Percentiles rank a stretch among this genome's conserved stretches.
These are phyloP conservation scores for Botrytis elliptica DNA, from an alignment of 2,329 filamentous ascomycete genomes.

Conservation along the genomic window DNA sequence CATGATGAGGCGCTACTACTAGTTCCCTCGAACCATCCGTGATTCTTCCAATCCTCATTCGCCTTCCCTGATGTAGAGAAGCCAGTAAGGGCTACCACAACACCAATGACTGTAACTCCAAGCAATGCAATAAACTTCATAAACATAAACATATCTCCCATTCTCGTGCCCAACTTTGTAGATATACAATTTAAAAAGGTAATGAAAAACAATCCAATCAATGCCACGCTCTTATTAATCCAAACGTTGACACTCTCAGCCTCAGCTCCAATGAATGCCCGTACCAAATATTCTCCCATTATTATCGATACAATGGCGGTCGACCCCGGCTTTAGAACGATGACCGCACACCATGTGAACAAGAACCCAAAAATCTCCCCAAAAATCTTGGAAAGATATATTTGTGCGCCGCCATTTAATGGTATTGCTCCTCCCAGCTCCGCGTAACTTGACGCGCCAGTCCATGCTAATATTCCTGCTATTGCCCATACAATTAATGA, in stretches of 20 bases:
- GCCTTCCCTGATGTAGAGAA: slow-evolving; percentile 73
- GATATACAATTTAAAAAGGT: slow-evolving; percentile 89
- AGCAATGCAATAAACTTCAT: slow-evolving; percentile 90
- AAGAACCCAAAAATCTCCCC: slow-evolving; percentile 90
- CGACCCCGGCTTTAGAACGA: slow-evolving; percentile 90
- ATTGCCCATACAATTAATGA: slow-evolving; percentile 89
- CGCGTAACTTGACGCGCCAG: slow-evolving; percentile 89
- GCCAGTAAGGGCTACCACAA: slow-evolving; percentile 86
- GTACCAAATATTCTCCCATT: slow-evolving; percentile 95
- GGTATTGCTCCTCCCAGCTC: slow-evolving; percentile 95
- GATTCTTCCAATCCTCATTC: slow-evolving; percentile 81
- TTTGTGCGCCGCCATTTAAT: slow-evolving; percentile 88
- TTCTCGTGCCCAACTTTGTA: slow-evolving; percentile 79
- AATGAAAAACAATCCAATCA: slow-evolving; percentile 72
- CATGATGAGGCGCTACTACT: slow-evolving; percentile 77
- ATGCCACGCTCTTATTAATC: slow-evolving; percentile 85
- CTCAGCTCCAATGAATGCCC: slow-evolving; percentile 83
- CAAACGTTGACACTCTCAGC: slow-evolving; percentile 77
- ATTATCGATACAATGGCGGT: slow-evolving; percentile 96
- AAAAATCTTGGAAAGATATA: slow-evolving; percentile 94
- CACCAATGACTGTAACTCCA: slow-evolving; percentile 80
- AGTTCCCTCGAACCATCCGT: slow-evolving; percentile 86
- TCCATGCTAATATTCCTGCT: slow-evolving; percentile 93
- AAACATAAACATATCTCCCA: slow-evolving; percentile 94
- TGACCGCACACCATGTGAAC: slow-evolving; percentile 93